Evolutionary conservation across 495 filamentous ascomycete genomes (phyloP).

Genomic region (Cercophora newfieldiana): DNA sequence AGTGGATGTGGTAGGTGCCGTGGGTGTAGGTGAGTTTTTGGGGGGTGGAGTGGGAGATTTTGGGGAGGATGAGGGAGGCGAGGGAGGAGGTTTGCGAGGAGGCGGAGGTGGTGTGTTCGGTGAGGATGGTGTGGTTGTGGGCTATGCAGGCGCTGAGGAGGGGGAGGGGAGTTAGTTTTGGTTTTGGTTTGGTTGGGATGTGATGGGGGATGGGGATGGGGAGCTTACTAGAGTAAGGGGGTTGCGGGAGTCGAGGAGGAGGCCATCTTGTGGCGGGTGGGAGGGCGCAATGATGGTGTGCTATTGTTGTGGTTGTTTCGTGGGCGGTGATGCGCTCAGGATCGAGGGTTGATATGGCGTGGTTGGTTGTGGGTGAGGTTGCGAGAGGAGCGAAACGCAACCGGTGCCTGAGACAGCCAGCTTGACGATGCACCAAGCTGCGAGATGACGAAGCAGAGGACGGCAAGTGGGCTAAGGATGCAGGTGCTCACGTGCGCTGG

Average conservation of each 20-base stretch:
- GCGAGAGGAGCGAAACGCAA: not conserved
- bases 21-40: slow-evolving; percentile 95
- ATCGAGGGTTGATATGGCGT: not conserved
- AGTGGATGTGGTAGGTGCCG: slow-evolving; percentile 89
- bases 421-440: slow-evolving; percentile 6
- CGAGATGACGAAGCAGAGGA: slow-evolving; percentile 25
- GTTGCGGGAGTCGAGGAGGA: slow-evolving; percentile 76
- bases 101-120: slow-evolving; percentile 83
- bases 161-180: slow-evolving; percentile 28
- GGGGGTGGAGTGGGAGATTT: slow-evolving; percentile 76
- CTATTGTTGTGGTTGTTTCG: not conserved
- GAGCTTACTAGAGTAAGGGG: slow-evolving; percentile 74
- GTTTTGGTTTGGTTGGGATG: not conserved
- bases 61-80: slow-evolving; percentile 92
- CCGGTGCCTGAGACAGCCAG: not conserved
- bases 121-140: slow-evolving; percentile 84
- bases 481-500: not conserved
- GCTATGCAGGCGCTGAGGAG: slow-evolving; percentile 79
- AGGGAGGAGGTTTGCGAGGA: slow-evolving; percentile 76
- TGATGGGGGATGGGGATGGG: slow-evolving; percentile 8
- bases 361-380: not conserved
- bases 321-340: not conserved
- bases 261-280: slow-evolving; percentile 57
- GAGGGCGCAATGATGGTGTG: too few relatives aligned
- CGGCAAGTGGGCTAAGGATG: not conserved